phyloP scores from a whole-genome alignment of 352 stramenopile genomes.

The Phytophthora sp. region DNA sequence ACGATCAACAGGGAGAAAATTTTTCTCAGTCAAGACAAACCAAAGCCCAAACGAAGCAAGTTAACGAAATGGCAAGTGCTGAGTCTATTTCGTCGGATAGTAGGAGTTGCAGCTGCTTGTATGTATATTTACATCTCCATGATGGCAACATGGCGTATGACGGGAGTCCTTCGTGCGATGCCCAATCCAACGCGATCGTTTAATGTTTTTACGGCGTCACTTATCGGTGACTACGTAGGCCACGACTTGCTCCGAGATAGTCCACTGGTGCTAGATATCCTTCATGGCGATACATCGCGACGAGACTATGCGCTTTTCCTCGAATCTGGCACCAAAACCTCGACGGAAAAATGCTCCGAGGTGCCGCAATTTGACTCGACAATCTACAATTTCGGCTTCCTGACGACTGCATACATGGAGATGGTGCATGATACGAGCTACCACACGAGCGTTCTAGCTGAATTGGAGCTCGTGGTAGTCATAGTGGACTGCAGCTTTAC shows the following conservation, averaged over 20 bases:
- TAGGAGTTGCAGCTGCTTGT: constrained; percentile 28
- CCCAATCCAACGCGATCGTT: constrained; percentile 21
- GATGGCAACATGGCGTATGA: constrained; percentile 18
- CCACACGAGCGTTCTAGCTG: constrained; percentile 37
- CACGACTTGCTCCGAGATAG: constrained; percentile 31
- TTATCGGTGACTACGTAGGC: constrained; percentile 42
- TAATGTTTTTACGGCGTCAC: constrained; percentile 3
- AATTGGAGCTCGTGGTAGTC: constrained; percentile 43
- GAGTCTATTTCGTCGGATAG: constrained; percentile 27
- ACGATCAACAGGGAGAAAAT: too few relatives aligned
- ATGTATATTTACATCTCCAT: constrained; percentile 40
- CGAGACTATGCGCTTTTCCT: constrained; percentile 26
- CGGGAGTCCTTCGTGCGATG: constrained; percentile 29
- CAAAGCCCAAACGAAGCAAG: too few relatives aligned
- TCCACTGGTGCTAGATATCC: constrained; percentile 5
- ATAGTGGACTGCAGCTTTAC: constrained; percentile 47
- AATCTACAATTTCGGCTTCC: constrained; percentile 44
- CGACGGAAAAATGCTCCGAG: constrained; percentile 11
- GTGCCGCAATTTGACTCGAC: constrained; percentile 5
- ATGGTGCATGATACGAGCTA: constrained; percentile 41
- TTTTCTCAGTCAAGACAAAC: too few relatives aligned
- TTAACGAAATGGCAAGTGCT: constrained; percentile 25
- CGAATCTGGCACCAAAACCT: constrained; percentile 15
- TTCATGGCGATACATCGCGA: constrained; percentile 35
- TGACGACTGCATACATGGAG: constrained; percentile 34